Base-by-base conservation (phyloP, 108 stramenopile genomes). In the Cyclotella kingstonii region DNA sequence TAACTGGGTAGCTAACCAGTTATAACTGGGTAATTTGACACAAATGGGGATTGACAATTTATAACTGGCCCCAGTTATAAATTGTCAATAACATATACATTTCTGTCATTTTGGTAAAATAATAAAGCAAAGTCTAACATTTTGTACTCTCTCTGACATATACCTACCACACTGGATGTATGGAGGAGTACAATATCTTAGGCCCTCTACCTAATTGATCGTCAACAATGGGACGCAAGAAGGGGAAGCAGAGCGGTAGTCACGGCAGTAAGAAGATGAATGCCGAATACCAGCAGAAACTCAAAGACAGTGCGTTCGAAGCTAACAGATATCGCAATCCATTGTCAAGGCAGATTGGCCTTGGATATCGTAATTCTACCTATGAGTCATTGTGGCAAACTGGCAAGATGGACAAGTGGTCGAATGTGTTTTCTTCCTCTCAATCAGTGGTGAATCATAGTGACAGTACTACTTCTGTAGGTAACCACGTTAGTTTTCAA, bases 351-450 rank as follows among this genome's bases (percentile, higher is more conserved):
- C 11, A 33, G 39, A 31, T 28, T 35, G 50, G 56, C 18, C 1
- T 54, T 3, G 49, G 56, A 11, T 52, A 67, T 54, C 43, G 55
- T 18, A 54, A 31, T 25, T 14, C 43, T 15, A 7, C 31, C 28
- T 38, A 33, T 12, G 11, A 15, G 26, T 18, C 3, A 15, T 19
- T 45, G 21, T 8, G 30, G n/a, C 25, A 54, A 39, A 35, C 42
- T 21, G 52, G 64, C 5, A 27, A 52, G 17, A 42, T 62, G n/a
- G 71, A 73, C 42, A 73, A 73, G 29, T 73, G 71, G 71, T 73
- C 71, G 2, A 51, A 47, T 18, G 30, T 41, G 8, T 22, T 18
- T 45, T 52, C 50, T 27, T 18, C 26, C 11, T 15, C 10, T 6
- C 15, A 45, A 12, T 17, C 41, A n/a, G 8, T 15, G 30, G 34